Evolutionary conservation across 192 early-diverging fungal species (phyloP).

Genomic region (Spinellus fusiger): DNA sequence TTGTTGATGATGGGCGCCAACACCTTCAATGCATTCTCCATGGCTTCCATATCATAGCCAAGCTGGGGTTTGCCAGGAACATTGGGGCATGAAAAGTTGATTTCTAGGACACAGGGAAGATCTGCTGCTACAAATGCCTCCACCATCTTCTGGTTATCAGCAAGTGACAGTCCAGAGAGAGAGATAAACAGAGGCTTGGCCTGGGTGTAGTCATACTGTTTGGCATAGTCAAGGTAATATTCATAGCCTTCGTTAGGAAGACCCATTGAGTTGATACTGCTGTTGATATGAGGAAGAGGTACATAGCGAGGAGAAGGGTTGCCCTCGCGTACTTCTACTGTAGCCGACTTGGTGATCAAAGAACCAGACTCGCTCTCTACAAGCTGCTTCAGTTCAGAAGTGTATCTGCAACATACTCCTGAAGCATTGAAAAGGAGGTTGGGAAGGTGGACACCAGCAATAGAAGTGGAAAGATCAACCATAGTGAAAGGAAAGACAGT

Average conservation of each 20-base stretch:
- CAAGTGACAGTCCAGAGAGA: constrained; percentile 24
- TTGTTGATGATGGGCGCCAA: constrained; percentile 29
- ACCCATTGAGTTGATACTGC: constrained; percentile 35
- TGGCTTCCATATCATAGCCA: constrained; percentile 32
- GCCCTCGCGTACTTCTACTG: constrained; percentile 24
- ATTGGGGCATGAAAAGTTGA: constrained; percentile 35
- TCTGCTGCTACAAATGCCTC: constrained; percentile 25
- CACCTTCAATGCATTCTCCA: constrained; percentile 23
- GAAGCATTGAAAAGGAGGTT: constrained; percentile 35
- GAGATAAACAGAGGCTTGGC: constrained; percentile 31
- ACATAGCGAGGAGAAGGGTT: constrained; percentile 30
- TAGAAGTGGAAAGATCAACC: constrained; percentile 31
- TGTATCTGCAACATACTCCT: constrained; percentile 26
- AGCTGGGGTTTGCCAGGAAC: constrained; percentile 33
- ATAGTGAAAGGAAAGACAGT: constrained; percentile 4
- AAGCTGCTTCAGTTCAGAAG: constrained; percentile 22
- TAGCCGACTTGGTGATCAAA: constrained; percentile 33
- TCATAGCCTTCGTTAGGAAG: constrained; percentile 32
- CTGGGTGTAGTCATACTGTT: constrained; percentile 25
- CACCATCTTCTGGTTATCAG: constrained; percentile 30
- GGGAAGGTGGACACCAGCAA: constrained; percentile 28
- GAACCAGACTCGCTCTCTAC: constrained; percentile 28
- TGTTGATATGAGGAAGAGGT: constrained; percentile 9
- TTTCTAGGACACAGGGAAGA: constrained; percentile 23
- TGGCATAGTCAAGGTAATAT: constrained; percentile 30